Evolutionary conservation across 371 early-diverging fungal genomes (phyloP).

Genomic region (Mortierella sp.): DNA sequence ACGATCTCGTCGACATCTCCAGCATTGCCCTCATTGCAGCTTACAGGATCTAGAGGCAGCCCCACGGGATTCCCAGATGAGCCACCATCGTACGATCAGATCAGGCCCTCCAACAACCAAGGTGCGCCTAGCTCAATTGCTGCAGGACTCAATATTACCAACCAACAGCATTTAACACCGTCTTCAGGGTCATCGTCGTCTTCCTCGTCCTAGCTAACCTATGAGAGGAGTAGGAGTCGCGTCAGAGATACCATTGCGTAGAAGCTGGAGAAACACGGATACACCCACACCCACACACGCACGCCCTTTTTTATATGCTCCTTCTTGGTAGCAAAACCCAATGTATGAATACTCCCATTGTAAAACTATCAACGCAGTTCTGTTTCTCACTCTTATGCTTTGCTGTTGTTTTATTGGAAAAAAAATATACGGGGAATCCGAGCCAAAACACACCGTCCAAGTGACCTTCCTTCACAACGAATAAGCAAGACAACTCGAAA

Average conservation of each 20-base stretch:
- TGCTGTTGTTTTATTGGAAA: neutral
- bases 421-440: neutral
- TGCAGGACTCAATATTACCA: slow-evolving; percentile 27
- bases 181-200: neutral
- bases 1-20: neutral
- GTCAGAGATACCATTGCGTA: slow-evolving; percentile 7
- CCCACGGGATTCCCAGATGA: slow-evolving; percentile 42
- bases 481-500: neutral
- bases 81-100: slow-evolving; percentile 53
- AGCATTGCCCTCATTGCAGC: neutral
- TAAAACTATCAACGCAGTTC: neutral
- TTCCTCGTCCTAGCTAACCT: neutral
- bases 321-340: neutral
- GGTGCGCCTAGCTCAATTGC: slow-evolving; percentile 27
- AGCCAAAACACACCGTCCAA: neutral
- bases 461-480: neutral
- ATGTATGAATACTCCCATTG: slow-evolving; percentile 9
- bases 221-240: neutral
- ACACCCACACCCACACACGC: neutral
- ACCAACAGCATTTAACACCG: neutral
- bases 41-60: neutral
- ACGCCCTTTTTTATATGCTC: neutral
- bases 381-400: neutral
- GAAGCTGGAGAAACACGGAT: neutral
- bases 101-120: slow-evolving; percentile 28